phyloP scores from a whole-genome alignment of 768 basidiomycete species.

The Rhodocollybia butyracea region DNA sequence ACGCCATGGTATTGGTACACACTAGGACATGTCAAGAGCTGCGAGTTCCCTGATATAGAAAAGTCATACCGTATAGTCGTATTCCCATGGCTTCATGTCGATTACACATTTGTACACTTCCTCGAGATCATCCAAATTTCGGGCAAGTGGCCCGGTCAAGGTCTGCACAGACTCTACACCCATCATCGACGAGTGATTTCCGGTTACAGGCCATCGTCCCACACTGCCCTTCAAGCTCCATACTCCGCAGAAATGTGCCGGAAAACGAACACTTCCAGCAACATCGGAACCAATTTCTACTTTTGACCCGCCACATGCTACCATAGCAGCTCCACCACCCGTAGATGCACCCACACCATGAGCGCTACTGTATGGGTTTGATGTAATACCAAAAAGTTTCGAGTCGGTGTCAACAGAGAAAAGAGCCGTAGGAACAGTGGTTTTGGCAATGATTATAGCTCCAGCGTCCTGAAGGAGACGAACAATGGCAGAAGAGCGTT shows the following conservation, averaged over 20 bases:
- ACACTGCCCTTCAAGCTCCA: slow-evolving; percentile 62
- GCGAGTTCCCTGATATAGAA: slow-evolving; percentile 23
- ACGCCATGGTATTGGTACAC: slow-evolving; percentile 48
- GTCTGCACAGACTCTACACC: slow-evolving; percentile 58
- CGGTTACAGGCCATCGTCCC: slow-evolving; percentile 54
- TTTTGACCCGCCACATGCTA: slow-evolving; percentile 62
- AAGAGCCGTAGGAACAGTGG: slow-evolving; percentile 55
- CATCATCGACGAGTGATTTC: slow-evolving; percentile 40
- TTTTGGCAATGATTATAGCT: slow-evolving; percentile 63
- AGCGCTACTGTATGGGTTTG: slow-evolving; percentile 57
- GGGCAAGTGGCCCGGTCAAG: slow-evolving; percentile 58
- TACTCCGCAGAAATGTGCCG: slow-evolving; percentile 71
- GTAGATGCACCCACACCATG: slow-evolving; percentile 62
- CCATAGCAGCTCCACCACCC: slow-evolving; percentile 65
- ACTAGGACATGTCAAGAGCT: slow-evolving; percentile 29
- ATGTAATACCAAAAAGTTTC: slow-evolving; percentile 58
- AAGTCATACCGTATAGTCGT: slow-evolving; percentile 52
- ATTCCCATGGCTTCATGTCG: slow-evolving; percentile 60
- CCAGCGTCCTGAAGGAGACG: slow-evolving; percentile 58
- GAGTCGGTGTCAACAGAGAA: slow-evolving; percentile 56
- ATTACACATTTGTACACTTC: slow-evolving; percentile 66
- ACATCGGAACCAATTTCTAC: slow-evolving; percentile 74
- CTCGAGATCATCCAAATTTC: slow-evolving; percentile 56
- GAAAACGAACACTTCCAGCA: slow-evolving; percentile 69
- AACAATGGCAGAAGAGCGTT: slow-evolving; percentile 50